Base-by-base conservation (phyloP, 169 alveolate genomes). In the Eimeria tenella region DNA sequence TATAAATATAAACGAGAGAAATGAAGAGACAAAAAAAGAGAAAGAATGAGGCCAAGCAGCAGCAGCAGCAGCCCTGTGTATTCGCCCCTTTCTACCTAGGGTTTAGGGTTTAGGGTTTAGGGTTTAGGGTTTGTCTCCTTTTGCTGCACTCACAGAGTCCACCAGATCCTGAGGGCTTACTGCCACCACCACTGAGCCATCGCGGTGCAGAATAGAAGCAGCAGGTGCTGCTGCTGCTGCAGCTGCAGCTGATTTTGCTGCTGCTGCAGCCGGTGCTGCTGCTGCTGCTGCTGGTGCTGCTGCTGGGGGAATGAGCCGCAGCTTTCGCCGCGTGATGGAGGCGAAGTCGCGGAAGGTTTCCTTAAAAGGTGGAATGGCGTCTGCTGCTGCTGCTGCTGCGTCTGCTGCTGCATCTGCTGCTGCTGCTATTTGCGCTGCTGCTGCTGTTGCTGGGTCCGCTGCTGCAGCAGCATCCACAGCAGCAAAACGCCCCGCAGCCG, bases 101-200 rank as follows among this genome's bases (percentile, higher is more conserved):
- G 42, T 31, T 31, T 31, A 31, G 42, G 23, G 23, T n/a, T n/a
- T 65, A 65, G 23, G 74, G 21, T 21, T 65, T 65, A n/a, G 21
- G 74, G 21, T 65, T 65, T 21, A 31, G 42, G 42, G 42, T 31
- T 31, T 31, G 42, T 31, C 42, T 31, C 42, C 42, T 13, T 3
- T 63, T 60, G 73, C 56, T 62, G 49, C 52, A 8, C 87, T n/a
- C 42, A 89, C 94, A 55, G 87, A 71, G 60, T 21, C 13, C 50
- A 42, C 55, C 25, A 91, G 91, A 31, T 19, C 50, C 60, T 75
- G 62, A 13, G 84, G 87, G 53, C 17, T 19, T 63, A 91, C 75
- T 1, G 71, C 62, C 58, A 60, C 75, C 25, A 91, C 19, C 62
- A 63, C 86, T 15, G 92, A n/a, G n/a, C 95, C 95, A 86, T 91